A percentile compares a stretch with the other conserved stretches of the same genome.
Conservation (phyloP, 495 filamentous ascomycete genomes). For the Trichoderma orchidacearum region DNA sequence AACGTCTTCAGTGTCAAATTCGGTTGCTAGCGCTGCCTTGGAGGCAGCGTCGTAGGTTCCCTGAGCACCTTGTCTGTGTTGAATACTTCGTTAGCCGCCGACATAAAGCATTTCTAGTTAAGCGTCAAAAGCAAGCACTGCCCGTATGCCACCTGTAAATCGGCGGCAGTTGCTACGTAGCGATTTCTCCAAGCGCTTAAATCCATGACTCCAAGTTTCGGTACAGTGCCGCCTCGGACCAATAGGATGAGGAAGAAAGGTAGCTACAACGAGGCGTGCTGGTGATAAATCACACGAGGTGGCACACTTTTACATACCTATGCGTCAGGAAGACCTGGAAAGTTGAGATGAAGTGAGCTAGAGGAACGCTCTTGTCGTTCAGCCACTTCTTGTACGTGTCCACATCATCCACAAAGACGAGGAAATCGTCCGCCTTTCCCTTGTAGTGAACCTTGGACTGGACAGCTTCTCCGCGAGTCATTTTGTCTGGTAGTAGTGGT, state of each 20-base stretch:
- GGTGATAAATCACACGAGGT: too few species aligned
- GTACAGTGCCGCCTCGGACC: too few species aligned
- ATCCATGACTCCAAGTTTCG: too few species aligned
- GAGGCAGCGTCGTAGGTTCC: slow-evolving; percentile 66
- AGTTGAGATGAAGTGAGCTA: slow-evolving; percentile 72
- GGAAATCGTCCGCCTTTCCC: slow-evolving; percentile 73
- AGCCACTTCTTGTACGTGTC: slow-evolving; percentile 69
- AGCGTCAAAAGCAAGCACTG: too few species aligned
- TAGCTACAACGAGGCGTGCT: too few species aligned
- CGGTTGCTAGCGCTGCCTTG: slow-evolving; percentile 58
- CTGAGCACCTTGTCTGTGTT: slow-evolving; percentile 67
- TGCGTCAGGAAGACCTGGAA: slow-evolving; percentile 88
- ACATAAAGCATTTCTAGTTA: background rate
- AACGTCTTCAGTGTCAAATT: slow-evolving; percentile 70
- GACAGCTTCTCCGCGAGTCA: slow-evolving; percentile 65
- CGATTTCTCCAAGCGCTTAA: too few species aligned
- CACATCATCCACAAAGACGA: slow-evolving; percentile 74
- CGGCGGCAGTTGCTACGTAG: too few species aligned
- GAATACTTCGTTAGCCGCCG: slow-evolving; percentile 9
- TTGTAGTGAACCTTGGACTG: slow-evolving; percentile 82
- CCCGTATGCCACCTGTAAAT: too few species aligned
- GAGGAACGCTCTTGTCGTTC: slow-evolving; percentile 60
- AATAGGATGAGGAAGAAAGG: too few species aligned
- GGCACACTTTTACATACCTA: slow-evolving; percentile 76
- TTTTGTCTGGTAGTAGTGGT: slow-evolving; percentile 26